Evolutionary conservation across 305 asterid genomes (phyloP).

Genomic region (Solanum hybrid): DNA sequence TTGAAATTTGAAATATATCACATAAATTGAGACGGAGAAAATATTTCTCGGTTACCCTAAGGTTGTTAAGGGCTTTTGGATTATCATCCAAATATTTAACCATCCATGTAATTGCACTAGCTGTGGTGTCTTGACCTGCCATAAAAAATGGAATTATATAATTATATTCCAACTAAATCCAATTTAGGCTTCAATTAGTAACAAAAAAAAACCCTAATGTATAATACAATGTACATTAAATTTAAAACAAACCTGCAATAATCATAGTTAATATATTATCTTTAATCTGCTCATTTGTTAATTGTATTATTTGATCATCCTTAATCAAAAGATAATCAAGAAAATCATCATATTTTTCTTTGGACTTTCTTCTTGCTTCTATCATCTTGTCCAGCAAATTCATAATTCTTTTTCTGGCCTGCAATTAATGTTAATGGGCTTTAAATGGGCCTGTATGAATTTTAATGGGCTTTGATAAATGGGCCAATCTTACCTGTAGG

Average conservation of each 20-base stretch:
- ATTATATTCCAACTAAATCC: neutral
- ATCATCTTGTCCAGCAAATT: conserved; percentile 9
- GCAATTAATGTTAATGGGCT: neutral
- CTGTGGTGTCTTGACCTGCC: conserved; percentile 11
- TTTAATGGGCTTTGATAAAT: neutral
- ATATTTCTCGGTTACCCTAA: neutral
- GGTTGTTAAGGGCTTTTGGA: neutral
- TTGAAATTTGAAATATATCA: neutral
- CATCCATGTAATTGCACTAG: conserved; percentile 21
- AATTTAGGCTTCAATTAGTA: neutral
- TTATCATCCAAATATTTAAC: conserved; percentile 16
- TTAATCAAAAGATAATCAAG: neutral
- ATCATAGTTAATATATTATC: conserved; percentile 16
- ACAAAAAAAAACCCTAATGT: neutral
- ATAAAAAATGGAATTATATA: neutral
- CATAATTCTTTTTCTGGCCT: conserved; percentile 21
- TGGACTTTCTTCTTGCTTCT: neutral
- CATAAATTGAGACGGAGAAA: neutral
- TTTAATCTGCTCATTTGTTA: conserved; percentile 7
- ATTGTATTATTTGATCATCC: neutral
- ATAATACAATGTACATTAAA: neutral
- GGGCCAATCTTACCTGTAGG: conserved; percentile 1
- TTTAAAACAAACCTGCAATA: conserved; percentile 7
- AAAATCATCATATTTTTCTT: neutral
- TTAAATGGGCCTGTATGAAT: neutral